Evolutionary conservation across 441 rosid genomes (phyloP).

Genomic region (Pelargonium myrrhifolium): DNA sequence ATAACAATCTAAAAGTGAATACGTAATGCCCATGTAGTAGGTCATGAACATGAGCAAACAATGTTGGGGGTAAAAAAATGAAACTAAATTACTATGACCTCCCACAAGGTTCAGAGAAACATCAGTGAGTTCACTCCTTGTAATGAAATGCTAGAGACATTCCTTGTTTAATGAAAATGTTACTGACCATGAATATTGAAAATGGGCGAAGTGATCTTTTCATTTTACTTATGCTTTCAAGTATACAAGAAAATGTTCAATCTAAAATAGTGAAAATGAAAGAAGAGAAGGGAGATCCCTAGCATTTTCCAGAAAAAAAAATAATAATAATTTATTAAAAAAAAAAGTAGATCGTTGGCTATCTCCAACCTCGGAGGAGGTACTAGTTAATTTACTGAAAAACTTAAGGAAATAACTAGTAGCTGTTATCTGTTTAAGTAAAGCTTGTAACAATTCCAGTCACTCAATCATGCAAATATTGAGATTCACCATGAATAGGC

Average conservation of each 20-base stretch:
- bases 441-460: neutral
- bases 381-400: no score
- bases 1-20: neutral
- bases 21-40: neutral
- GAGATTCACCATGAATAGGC: conserved; percentile 2
- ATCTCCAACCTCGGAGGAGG: no score
- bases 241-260: neutral
- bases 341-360: no score
- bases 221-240: neutral
- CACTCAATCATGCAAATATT: neutral
- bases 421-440: neutral
- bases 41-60: neutral
- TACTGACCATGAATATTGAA: neutral
- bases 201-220: neutral
- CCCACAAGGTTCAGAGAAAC: conserved; percentile 3
- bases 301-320: neutral
- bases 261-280: neutral
- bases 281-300: neutral
- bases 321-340: no score
- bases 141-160: neutral
- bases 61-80: neutral
- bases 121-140: neutral
- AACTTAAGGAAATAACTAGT: neutral
- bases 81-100: neutral
- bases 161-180: neutral